Base-by-base conservation (phyloP, 1,139 yeast genomes). In the Pneumocystis sp. region DNA sequence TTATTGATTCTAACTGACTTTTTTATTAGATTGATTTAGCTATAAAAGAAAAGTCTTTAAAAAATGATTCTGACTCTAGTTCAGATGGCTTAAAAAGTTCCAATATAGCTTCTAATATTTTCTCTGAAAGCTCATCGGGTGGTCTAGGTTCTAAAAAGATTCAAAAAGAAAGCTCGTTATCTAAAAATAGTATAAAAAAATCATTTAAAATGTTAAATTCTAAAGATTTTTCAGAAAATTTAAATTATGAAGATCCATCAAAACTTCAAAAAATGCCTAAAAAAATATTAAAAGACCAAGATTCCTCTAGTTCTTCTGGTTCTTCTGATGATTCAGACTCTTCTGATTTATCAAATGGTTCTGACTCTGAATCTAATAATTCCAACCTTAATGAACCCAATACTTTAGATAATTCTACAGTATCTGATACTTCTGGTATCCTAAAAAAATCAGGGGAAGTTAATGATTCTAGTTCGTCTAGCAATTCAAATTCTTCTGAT, bases 341-440 rank as follows among this genome's bases (percentile, higher is more conserved):
- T 35, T 62, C 67, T 1, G 66, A 63, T 40, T 66, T 66, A 12
- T 50, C 34, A 6, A 7, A 40, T 40, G 56, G 10, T 59, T 21
- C 61, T 7, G n/a, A 29, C 21, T 64, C 61, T 7, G 6, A 29
- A 19, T 64, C 69, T 61, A 66, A 62, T 25, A 63, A 67, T 21
- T 62, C 65, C 63, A 69, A 66, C 70, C 75, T 63, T 65, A 71
- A 75, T 56, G 74, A 71, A 50, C 74, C 78, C 39, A 71, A 70
- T 56, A 74, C 79, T 50, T 76, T 74, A 65, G 74, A 79, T 61
- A 77, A 75, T 64, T 37, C 57, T 21, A 50, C 12, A 25, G 25
- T 12, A 2, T 25, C 21, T 15, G 31, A 25, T 10, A 50, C 10
- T 3, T 29, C 29, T 3, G 12, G 15, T 45, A n/a, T 3, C 67